Conservation (phyloP, 805 yeast species). For the Suhomyces kilbournensis region DNA sequence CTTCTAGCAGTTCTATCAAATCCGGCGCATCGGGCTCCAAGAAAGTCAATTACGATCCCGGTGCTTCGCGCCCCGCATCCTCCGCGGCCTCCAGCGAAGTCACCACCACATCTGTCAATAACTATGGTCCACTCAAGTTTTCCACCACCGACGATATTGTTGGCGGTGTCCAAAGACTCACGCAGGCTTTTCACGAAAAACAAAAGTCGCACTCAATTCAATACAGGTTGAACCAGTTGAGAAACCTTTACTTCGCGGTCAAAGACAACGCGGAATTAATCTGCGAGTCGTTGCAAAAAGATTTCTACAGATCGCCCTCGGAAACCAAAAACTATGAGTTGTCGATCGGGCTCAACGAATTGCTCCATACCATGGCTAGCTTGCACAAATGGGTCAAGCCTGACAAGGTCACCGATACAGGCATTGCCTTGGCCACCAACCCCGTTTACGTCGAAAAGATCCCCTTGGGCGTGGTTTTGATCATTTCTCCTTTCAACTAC, state of each 20-base stretch:
- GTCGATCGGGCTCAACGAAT: slow-evolving; percentile 49
- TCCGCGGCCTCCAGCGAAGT: not conserved
- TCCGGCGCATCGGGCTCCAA: not conserved
- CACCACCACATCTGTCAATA: not conserved
- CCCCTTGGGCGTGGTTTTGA: slow-evolving; percentile 63
- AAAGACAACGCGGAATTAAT: slow-evolving; percentile 56
- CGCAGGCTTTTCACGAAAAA: slow-evolving; percentile 38
- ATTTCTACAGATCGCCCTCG: slow-evolving; percentile 60
- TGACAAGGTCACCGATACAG: slow-evolving; percentile 34
- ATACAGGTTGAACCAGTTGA: slow-evolving; percentile 58
- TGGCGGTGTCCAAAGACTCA: slow-evolving; percentile 40
- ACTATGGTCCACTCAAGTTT: slow-evolving; percentile 23
- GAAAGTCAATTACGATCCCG: not conserved
- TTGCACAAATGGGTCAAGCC: slow-evolving; percentile 63
- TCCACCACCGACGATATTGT: slow-evolving; percentile 53
- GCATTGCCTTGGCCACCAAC: slow-evolving; percentile 31
- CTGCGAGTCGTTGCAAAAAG: slow-evolving; percentile 56
- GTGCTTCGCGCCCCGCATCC: not conserved
- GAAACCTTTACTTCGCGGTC: slow-evolving; percentile 63
- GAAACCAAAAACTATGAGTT: slow-evolving; percentile 67
- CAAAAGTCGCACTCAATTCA: slow-evolving; percentile 52
- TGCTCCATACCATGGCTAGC: slow-evolving; percentile 55
- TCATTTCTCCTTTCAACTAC: slow-evolving; percentile 79
- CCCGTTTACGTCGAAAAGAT: slow-evolving; percentile 33
- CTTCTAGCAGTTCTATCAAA: not conserved